These are phyloP conservation scores for Coniophora puteana DNA, from an alignment of 1,284 basidiomycete genomes.

Conservation along the genomic window DNA sequence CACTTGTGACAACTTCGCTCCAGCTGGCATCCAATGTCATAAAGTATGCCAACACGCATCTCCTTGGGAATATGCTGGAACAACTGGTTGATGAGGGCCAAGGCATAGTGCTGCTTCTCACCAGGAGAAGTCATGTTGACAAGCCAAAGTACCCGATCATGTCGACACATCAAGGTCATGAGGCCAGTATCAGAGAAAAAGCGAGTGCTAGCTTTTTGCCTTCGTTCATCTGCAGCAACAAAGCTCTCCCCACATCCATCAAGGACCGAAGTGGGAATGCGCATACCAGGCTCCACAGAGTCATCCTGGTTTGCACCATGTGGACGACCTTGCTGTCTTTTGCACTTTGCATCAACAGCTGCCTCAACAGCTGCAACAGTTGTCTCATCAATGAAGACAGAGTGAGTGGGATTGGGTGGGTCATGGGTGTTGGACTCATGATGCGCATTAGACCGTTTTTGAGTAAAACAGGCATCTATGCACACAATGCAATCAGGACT, in stretches of 20 bases:
- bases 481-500: constrained; percentile 6
- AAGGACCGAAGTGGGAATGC: constrained; percentile 11
- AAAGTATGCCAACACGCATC: constrained; percentile 13
- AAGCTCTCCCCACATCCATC: constrained; percentile 31
- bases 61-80: constrained; percentile 14
- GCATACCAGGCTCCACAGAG: constrained; percentile 8
- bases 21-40: constrained; percentile 7
- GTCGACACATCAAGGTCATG: constrained; percentile 18
- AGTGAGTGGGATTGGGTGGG: constrained; percentile 1
- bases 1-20: constrained; percentile 1
- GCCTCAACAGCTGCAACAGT: constrained; percentile 7
- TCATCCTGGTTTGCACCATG: constrained; percentile 2
- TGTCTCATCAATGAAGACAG: constrained; percentile 7
- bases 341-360: neutral
- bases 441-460: constrained; percentile 4
- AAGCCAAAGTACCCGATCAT: constrained; percentile 18
- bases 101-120: constrained; percentile 20
- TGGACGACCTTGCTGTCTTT: neutral
- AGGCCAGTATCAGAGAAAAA: constrained; percentile 28
- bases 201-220: constrained; percentile 26
- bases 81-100: constrained; percentile 14
- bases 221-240: constrained; percentile 28
- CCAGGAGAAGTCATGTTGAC: constrained; percentile 18
- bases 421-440: neutral
- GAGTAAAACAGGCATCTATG: constrained; percentile 9